Base-by-base conservation (phyloP, 106 monocot species). In the Narthecium ossifragum region DNA sequence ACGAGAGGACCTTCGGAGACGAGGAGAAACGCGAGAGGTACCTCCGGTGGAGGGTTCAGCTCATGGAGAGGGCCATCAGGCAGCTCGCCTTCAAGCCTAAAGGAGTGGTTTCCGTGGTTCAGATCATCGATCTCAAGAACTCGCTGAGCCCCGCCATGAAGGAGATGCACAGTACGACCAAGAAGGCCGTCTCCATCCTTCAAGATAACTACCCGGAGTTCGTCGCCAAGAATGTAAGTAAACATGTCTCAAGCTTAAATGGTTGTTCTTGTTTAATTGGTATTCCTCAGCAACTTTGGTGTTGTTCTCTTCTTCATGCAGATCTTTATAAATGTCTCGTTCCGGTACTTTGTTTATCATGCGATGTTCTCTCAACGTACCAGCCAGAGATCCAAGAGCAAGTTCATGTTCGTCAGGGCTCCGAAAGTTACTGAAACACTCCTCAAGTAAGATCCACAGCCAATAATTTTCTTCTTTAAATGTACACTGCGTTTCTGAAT, bases 271-370 rank as follows among this genome's bases (percentile, higher is more conserved):
- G 13, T 27, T 28, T 46, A 8, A 8, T 29, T 62, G 18, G 4
- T 15, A 24, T 4, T 34, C 5, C 23, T 23, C 5, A n/a, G n/a
- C n/a, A n/a, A n/a, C 15, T 15, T 33, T 14, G 9, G 20, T 49
- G 6, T 46, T 8, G 17, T 1, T 25, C 12, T n/a, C 12, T 54
- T 15, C 18, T 55, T 29, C 10, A 8, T 60, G 62, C 74, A 89
- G 88, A 81, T 84, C 24, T 80, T 89, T 25, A 41, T 84, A 25
- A 89, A 89, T 60, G 75, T 69, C 3, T 81, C 88, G 0, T 62
- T 84, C 47, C 67, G 78, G 13, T 61, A 62, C 65, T 89, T 75
- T 41, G 69, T 67, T 11, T 74, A 78, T 27, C 58, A 72, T 34
- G 64, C 75, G 25, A 32, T 84, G 31, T 36, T 78, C 55, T 75